These are phyloP conservation scores for Cardiosporidium cionae DNA, from an alignment of 169 alveolate species.

Conservation along the genomic window DNA sequence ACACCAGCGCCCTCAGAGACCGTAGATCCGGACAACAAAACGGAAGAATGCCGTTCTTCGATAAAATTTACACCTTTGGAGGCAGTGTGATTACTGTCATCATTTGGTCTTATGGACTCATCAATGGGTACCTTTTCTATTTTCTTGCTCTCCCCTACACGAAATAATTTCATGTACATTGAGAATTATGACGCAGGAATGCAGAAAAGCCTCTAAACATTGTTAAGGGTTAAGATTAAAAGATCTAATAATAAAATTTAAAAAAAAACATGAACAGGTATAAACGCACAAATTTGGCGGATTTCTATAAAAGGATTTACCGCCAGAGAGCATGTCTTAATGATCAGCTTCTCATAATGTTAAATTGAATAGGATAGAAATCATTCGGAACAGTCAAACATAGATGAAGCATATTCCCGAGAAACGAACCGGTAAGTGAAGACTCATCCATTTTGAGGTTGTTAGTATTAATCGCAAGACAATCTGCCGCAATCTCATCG, in stretches of 20 bases:
- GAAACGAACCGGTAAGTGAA: conserved; percentile 67
- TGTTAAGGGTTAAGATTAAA: no score
- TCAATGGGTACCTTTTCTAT: neutral
- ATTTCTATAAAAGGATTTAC: no score
- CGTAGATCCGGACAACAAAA: conserved; percentile 68
- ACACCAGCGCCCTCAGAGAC: conserved; percentile 71
- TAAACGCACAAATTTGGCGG: no score
- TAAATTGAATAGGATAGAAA: no score
- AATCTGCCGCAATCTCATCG: conserved; percentile 23
- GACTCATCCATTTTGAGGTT: conserved; percentile 62
- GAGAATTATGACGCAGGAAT: neutral
- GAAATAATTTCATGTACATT: neutral
- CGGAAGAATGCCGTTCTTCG: conserved; percentile 52
- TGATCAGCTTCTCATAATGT: no score
- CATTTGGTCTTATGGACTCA: neutral
- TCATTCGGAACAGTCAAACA: no score
- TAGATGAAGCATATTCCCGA: no score
- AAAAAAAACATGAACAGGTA: no score
- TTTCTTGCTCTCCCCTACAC: neutral
- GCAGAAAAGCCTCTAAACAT: no score
- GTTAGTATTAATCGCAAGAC: conserved; percentile 39
- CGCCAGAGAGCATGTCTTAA: no score
- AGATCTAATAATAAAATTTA: no score
- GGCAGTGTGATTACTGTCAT: no score
- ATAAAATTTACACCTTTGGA: neutral